phyloP scores from a whole-genome alignment of 768 basidiomycete genomes.

The Lanmaoa rubissima region DNA sequence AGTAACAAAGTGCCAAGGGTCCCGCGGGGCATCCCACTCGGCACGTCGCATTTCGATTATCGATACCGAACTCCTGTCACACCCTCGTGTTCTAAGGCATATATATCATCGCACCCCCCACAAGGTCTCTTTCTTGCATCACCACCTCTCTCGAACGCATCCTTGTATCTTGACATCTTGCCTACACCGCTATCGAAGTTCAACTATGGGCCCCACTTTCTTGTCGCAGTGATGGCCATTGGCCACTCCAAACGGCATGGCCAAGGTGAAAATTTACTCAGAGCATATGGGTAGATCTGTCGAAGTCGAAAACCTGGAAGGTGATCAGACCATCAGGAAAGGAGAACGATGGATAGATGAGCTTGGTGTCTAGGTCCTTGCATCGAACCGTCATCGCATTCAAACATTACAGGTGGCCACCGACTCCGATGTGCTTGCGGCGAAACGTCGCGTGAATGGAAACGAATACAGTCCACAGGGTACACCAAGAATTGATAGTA shows the following conservation, averaged over 20 bases:
- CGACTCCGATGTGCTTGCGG: neutral
- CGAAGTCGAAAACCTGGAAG: conserved; percentile 35
- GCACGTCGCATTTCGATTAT: neutral
- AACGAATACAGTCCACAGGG: neutral
- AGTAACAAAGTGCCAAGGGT: neutral
- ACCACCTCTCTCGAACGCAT: conserved; percentile 45
- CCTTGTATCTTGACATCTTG: conserved; percentile 30
- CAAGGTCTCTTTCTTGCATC: conserved; percentile 60
- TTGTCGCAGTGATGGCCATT: conserved; percentile 53
- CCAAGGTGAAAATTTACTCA: conserved; percentile 37
- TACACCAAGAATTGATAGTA: neutral
- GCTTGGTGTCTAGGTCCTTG: conserved; percentile 42
- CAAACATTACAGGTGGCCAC: neutral
- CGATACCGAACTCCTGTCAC: conserved; percentile 23
- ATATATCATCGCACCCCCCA: conserved; percentile 66
- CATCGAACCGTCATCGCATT: neutral
- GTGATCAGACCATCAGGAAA: conserved; percentile 37
- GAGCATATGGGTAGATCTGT: conserved; percentile 41
- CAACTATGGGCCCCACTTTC: conserved; percentile 60
- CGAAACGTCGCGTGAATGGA: neutral
- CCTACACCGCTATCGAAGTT: conserved; percentile 48
- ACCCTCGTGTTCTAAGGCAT: conserved; percentile 54
- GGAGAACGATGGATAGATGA: conserved; percentile 57
- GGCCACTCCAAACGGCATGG: conserved; percentile 35
- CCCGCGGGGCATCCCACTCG: neutral